Base-by-base conservation (phyloP, 768 basidiomycete species). In the Sporobolomyces roseus region DNA sequence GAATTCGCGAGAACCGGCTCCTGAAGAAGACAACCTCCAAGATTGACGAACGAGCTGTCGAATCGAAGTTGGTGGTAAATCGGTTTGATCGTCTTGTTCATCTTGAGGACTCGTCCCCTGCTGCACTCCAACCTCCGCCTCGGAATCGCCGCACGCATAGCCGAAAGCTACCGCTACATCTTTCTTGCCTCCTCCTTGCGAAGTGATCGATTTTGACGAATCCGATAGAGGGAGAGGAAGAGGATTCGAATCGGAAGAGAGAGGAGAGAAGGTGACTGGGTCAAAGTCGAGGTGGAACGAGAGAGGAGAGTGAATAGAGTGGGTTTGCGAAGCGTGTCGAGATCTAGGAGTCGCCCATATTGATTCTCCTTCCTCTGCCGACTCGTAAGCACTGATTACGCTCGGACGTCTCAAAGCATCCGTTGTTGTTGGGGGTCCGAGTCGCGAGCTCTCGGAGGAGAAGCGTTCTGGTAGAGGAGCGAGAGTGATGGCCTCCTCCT, bases 251-350 rank as follows among this genome's bases (percentile, higher is more conserved):
- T 45, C 58, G 17, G 58, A 60, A 9, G 58, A 33, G 45, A 60
- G 43, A 4, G 43, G 29, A 17, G 58, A 8, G 19, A 60, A 46
- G 7, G 43, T 46, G 58, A 46, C 43, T 4, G 58, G 58, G 32
- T 60, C 58, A 49, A 60, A 60, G 58, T 60, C 58, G 58, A 60
- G 58, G 32, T 60, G 58, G 30, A 48, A 60, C 30, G 58, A 13
- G 32, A 32, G n/a, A n/a, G 41, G 1, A 2, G n/a, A 38, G 2
- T 48, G 25, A 5, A 25, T n/a, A 13, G 55, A 41, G 16, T 12
- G 30, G 41, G 7, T 41, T 30, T 7, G 25, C 36, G 56, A 59
- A 27, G 41, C 29, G 8, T 41, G 29, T 19, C 56, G 56, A 30
- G 56, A 45, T 30, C 56, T 43, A 41, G 38, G 19, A 29, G 45